phyloP scores from a whole-genome alignment of 2,329 filamentous ascomycete genomes.

The Helminthosporium solani region DNA sequence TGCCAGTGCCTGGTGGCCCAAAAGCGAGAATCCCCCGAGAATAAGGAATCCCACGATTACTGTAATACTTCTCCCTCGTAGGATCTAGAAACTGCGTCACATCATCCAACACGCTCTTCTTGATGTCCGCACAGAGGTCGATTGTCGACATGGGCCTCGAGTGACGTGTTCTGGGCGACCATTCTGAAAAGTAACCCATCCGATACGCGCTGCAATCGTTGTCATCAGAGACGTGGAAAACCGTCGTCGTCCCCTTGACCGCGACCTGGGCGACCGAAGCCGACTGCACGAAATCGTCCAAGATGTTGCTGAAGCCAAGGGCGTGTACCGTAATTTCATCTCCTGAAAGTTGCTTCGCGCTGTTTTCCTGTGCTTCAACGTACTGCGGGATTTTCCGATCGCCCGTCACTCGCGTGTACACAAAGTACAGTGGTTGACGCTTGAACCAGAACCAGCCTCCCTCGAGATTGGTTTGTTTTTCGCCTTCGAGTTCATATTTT shows the following conservation, averaged over 20 bases:
- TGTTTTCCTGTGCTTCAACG: not conserved
- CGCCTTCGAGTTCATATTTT: not conserved
- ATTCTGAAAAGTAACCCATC: not conserved
- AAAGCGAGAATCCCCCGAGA: constrained; percentile 82
- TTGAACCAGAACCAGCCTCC: constrained; percentile 6
- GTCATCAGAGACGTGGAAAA: not conserved
- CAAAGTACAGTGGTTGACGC: constrained; percentile 1
- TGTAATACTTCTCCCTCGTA: constrained; percentile 66
- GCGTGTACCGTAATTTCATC: constrained; percentile 2
- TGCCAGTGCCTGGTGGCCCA: constrained; percentile 82
- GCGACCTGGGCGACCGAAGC: not conserved
- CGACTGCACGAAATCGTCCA: not conserved
- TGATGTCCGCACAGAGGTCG: constrained; percentile 4
- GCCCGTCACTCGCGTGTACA: not conserved
- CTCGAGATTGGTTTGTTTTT: not conserved
- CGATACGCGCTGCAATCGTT: not conserved
- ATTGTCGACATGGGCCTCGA: constrained; percentile 5
- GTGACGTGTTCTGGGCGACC: not conserved
- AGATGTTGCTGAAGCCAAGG: not conserved
- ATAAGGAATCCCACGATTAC: constrained; percentile 84
- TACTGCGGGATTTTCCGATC: not conserved
- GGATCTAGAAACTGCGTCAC: constrained; percentile 1
- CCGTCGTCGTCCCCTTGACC: not conserved
- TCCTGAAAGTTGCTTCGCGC: not conserved
- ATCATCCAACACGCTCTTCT: constrained; percentile 4